These are phyloP conservation scores for Paramecium tetraurelia DNA, from an alignment of 73 alveolate species.

Conservation along the genomic window DNA sequence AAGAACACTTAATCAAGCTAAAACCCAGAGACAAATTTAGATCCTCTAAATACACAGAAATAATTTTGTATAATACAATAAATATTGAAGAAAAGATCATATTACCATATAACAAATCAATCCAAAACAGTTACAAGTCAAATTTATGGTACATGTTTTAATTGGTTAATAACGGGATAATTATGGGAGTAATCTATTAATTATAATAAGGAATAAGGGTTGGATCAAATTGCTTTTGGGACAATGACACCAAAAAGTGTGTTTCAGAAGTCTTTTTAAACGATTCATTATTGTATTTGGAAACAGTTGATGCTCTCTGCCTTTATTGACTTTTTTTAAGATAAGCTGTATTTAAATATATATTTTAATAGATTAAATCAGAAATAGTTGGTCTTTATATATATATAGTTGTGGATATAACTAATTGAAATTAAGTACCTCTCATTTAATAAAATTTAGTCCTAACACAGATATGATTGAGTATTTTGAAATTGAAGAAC, in stretches of 20 bases:
- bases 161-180: constrained; percentile 50
- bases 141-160: constrained; percentile 54
- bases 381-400: too few species aligned
- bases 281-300: constrained; percentile 56
- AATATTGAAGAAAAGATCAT: constrained; percentile 30
- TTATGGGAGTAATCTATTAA: neutral
- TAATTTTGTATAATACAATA: constrained; percentile 38
- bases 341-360: too few species aligned
- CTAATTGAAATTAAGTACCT: too few species aligned
- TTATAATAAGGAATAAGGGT: constrained; percentile 56
- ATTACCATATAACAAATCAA: constrained; percentile 52
- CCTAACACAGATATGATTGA: too few species aligned
- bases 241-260: constrained; percentile 54
- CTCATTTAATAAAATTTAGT: too few species aligned
- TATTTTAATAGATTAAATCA: too few species aligned
- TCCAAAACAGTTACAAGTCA: constrained; percentile 10
- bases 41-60: constrained; percentile 50
- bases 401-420: too few species aligned
- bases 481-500: too few species aligned
- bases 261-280: constrained; percentile 43
- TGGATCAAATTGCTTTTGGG: constrained; percentile 61
- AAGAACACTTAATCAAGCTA: constrained; percentile 52
- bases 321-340: constrained; percentile 35
- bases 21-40: constrained; percentile 57
- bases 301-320: constrained; percentile 55